These are phyloP conservation scores for Rubroshorea leprosula DNA, from an alignment of 345 rosid genomes.

Conservation along the genomic window DNA sequence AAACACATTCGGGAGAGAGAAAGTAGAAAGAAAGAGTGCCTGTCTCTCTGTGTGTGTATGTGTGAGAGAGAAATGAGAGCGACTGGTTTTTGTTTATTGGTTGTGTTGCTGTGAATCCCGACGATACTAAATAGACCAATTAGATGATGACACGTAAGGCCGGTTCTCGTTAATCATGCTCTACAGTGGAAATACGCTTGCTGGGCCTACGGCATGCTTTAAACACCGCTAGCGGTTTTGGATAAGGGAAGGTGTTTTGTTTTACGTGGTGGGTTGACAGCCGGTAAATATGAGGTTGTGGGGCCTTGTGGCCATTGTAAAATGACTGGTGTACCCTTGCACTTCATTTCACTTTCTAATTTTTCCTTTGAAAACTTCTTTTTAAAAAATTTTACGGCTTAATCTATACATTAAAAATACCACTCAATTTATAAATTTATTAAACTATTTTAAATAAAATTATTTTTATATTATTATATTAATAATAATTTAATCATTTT, in stretches of 20 bases:
- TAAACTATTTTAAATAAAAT: too few species aligned
- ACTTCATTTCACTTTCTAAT: neutral
- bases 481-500: too few species aligned
- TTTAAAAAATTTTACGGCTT: too few species aligned
- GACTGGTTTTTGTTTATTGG: conserved; percentile 47
- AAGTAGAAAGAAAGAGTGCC: conserved; percentile 29
- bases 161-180: conserved; percentile 29
- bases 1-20: conserved; percentile 36
- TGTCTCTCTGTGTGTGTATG: too few species aligned
- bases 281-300: conserved; percentile 5
- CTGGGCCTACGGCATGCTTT: conserved; percentile 7
- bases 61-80: conserved; percentile 25
- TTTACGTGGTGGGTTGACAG: conserved; percentile 56
- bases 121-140: conserved; percentile 36
- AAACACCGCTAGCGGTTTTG: conserved; percentile 26
- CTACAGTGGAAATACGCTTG: neutral
- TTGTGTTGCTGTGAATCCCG: conserved; percentile 42
- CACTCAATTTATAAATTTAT: too few species aligned
- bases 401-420: too few species aligned
- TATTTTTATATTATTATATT: too few species aligned
- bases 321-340: conserved; percentile 26
- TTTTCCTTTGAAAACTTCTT: neutral
- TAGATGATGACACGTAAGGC: conserved; percentile 34
- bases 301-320: rapidly evolving
- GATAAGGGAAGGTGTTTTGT: conserved; percentile 12